These are phyloP conservation scores for Austroboletus rostrupii DNA, from an alignment of 1,284 basidiomycete species.

Conservation along the genomic window DNA sequence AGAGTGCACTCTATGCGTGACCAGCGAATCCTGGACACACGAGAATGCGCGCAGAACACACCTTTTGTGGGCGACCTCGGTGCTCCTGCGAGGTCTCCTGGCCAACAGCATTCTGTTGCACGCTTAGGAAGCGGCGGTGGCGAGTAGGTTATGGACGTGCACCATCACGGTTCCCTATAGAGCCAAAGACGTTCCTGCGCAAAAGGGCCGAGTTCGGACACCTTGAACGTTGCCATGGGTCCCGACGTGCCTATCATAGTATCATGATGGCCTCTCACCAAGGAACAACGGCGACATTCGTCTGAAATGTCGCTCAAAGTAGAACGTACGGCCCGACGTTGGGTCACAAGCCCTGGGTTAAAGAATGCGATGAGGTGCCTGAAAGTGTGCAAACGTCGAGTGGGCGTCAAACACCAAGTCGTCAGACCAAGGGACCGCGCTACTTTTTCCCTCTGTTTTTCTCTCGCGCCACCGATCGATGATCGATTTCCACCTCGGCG, in stretches of 20 bases:
- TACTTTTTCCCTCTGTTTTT: constrained; percentile 39
- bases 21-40: too few relatives aligned
- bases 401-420: constrained; percentile 46
- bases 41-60: too few relatives aligned
- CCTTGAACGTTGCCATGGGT: too few relatives aligned
- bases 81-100: constrained; percentile 46
- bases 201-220: constrained; percentile 39
- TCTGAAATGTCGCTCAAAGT: constrained; percentile 41
- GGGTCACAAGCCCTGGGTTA: constrained; percentile 44
- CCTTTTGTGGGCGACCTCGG: constrained; percentile 32
- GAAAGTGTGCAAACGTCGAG: constrained; percentile 28
- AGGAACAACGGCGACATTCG: constrained; percentile 35
- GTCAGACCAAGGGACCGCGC: constrained; percentile 29
- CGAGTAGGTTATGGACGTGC: constrained; percentile 52
- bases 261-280: constrained; percentile 36
- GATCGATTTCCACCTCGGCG: constrained; percentile 49
- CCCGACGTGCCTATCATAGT: too few relatives aligned
- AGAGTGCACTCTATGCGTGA: too few relatives aligned
- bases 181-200: constrained; percentile 49
- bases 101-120: constrained; percentile 40
- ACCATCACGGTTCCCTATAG: constrained; percentile 45
- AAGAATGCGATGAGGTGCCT: constrained; percentile 24
- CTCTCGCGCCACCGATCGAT: constrained; percentile 35
- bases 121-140: constrained; percentile 43
- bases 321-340: constrained; percentile 42